Conservation (phyloP, 352 stramenopile genomes). For the Pythium myriotylum region DNA sequence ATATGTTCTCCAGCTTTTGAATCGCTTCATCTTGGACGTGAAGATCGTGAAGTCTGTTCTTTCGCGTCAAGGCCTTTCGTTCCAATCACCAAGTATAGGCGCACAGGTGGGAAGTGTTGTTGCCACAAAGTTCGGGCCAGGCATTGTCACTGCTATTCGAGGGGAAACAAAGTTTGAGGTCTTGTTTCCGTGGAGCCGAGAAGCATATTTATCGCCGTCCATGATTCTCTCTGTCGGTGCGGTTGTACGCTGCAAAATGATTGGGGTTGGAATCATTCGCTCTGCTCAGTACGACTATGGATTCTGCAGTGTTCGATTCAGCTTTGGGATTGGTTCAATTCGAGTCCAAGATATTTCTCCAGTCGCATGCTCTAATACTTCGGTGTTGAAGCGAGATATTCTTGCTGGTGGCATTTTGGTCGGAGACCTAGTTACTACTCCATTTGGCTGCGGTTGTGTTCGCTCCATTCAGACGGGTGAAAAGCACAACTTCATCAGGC, state of each 20-base stretch:
- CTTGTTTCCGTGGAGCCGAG: constrained; percentile 66
- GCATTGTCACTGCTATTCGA: constrained; percentile 64
- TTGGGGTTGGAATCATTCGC: constrained; percentile 68
- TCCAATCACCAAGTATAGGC: constrained; percentile 17
- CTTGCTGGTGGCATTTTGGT: constrained; percentile 35
- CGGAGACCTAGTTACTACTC: constrained; percentile 68
- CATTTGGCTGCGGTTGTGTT: constrained; percentile 57
- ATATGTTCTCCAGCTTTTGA: constrained; percentile 67
- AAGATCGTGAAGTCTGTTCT: constrained; percentile 70
- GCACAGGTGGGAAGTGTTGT: constrained; percentile 63
- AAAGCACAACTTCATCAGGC: background rate
- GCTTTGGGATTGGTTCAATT: constrained; percentile 65
- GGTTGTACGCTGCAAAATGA: constrained; percentile 48
- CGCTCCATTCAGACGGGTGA: background rate
- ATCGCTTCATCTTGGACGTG: constrained; percentile 78
- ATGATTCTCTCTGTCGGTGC: constrained; percentile 50
- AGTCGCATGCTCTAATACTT: constrained; percentile 39
- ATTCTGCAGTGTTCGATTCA: constrained; percentile 63
- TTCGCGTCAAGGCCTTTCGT: constrained; percentile 58
- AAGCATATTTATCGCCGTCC: constrained; percentile 54
- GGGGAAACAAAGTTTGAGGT: constrained; percentile 63
- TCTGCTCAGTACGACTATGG: constrained; percentile 60
- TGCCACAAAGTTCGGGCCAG: constrained; percentile 61
- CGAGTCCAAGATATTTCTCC: constrained; percentile 47
- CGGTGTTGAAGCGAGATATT: constrained; percentile 27